Percentiles rank a stretch among this genome's conserved stretches.
phyloP scores from a whole-genome alignment of 345 rosid genomes.

The Acer campestre region DNA sequence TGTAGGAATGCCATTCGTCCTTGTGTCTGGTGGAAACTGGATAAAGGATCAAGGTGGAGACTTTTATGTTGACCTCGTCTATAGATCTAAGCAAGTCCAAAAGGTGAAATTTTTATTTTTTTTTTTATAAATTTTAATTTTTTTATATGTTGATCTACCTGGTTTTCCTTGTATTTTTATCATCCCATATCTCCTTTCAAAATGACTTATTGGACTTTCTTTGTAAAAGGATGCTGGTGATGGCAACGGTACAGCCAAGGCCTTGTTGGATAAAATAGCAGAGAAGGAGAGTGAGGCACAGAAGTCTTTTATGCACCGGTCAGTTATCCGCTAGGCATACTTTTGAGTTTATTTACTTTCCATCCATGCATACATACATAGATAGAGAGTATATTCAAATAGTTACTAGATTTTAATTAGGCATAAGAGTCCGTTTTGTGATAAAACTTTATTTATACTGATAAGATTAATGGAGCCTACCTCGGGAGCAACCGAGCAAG shows the following conservation, averaged over 20 bases:
- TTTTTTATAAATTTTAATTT: constrained; percentile 1
- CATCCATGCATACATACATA: background rate
- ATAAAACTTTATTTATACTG: background rate
- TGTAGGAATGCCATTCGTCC: constrained; percentile 94
- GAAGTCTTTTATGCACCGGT: constrained; percentile 99
- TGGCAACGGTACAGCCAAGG: constrained; percentile 83
- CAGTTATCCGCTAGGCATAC: constrained; percentile 34
- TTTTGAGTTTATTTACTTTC: constrained; percentile 19
- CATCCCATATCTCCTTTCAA: constrained; percentile 13
- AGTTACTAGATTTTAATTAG: background rate
- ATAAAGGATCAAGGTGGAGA: constrained; percentile 73
- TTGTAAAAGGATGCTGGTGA: constrained; percentile 65
- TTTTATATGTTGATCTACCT: background rate
- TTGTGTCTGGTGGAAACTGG: constrained; percentile 74
- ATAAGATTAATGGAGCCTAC: background rate
- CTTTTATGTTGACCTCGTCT: constrained; percentile 71
- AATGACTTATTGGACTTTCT: constrained; percentile 24
- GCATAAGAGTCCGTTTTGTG: background rate
- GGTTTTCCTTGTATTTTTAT: constrained; percentile 18
- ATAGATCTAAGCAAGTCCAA: constrained; percentile 52
- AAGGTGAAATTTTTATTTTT: constrained; percentile 52
- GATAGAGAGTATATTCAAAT: background rate
- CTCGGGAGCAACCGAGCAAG: background rate
- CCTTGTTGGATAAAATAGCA: constrained; percentile 73
- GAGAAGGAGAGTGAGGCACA: constrained; percentile 90